Conservation (phyloP, 1,139 yeast genomes). For the Sugiyamaella xylanicola region DNA sequence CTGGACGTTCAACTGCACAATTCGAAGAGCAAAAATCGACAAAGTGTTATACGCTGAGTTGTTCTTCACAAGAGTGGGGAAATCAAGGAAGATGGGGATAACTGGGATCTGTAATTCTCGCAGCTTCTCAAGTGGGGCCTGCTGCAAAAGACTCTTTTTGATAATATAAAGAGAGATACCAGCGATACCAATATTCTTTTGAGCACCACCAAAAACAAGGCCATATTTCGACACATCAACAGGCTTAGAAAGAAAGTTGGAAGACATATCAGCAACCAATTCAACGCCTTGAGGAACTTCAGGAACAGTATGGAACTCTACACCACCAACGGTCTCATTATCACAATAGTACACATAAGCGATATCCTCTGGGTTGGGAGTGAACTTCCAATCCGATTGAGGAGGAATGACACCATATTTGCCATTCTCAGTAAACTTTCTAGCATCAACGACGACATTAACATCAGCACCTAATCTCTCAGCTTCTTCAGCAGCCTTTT, state of each 20-base stretch:
- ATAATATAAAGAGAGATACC: conserved; percentile 91
- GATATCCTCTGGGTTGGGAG: conserved; percentile 52
- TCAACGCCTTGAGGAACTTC: conserved; percentile 65
- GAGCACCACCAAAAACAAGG: conserved; percentile 86
- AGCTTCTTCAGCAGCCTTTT: conserved; percentile 86
- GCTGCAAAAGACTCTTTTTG: conserved; percentile 72
- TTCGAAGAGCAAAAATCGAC: conserved; percentile 87
- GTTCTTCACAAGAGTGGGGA: conserved; percentile 80
- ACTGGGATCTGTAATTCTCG: conserved; percentile 64
- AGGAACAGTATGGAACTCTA: conserved; percentile 68
- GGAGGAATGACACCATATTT: conserved; percentile 72
- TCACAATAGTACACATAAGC: conserved; percentile 91
- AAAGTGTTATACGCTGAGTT: conserved; percentile 94
- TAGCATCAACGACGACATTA: conserved; percentile 68
- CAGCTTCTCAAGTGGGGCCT: conserved; percentile 63
- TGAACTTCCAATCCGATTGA: conserved; percentile 58
- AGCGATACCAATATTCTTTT: conserved; percentile 94
- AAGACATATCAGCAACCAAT: conserved; percentile 91
- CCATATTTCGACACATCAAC: conserved; percentile 86
- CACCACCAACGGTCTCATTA: conserved; percentile 95
- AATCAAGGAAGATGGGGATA: conserved; percentile 86
- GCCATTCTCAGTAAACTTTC: conserved; percentile 48
- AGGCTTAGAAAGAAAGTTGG: conserved; percentile 80
- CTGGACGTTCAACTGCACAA: conserved; percentile 75
- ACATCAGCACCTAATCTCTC: conserved; percentile 76